Evolutionary conservation across 768 basidiomycete species (phyloP).

Genomic region (Russula sp.): DNA sequence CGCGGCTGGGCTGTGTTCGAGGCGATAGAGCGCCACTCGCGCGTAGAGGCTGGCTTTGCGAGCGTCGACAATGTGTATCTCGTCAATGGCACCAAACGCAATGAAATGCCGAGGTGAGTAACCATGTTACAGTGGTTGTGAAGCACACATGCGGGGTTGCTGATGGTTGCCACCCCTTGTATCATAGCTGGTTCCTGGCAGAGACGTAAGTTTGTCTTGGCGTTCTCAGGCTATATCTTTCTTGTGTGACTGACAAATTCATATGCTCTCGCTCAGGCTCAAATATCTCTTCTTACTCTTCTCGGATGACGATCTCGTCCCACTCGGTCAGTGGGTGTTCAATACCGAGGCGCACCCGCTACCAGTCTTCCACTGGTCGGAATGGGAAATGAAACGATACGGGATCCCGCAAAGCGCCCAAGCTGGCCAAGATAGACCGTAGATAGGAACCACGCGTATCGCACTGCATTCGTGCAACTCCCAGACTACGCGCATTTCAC

Average conservation of each 20-base stretch:
- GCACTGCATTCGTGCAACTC: no score
- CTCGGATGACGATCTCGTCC: constrained; percentile 52
- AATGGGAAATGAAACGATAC: constrained; percentile 43
- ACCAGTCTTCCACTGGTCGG: constrained; percentile 61
- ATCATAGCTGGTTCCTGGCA: constrained; percentile 45
- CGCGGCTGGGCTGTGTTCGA: constrained; percentile 68
- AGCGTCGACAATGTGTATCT: constrained; percentile 45
- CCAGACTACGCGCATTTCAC: no score
- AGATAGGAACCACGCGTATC: background rate
- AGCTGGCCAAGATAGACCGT: background rate
- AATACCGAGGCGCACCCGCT: constrained; percentile 69
- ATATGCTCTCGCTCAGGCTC: constrained; percentile 35
- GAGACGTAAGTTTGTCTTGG: constrained; percentile 37
- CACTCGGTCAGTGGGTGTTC: constrained; percentile 42
- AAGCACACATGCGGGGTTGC: background rate
- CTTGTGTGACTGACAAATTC: background rate
- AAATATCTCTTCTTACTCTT: constrained; percentile 73
- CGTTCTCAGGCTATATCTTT: background rate
- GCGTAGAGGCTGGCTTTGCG: constrained; percentile 56
- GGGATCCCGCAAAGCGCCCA: constrained; percentile 27
- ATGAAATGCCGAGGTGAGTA: constrained; percentile 74
- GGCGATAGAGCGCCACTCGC: constrained; percentile 55
- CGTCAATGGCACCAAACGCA: constrained; percentile 31
- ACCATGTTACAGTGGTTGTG: background rate
- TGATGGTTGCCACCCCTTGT: background rate